Base-by-base conservation (phyloP, 2,329 filamentous ascomycete genomes). In the Aspergillus quadrilineatus region DNA sequence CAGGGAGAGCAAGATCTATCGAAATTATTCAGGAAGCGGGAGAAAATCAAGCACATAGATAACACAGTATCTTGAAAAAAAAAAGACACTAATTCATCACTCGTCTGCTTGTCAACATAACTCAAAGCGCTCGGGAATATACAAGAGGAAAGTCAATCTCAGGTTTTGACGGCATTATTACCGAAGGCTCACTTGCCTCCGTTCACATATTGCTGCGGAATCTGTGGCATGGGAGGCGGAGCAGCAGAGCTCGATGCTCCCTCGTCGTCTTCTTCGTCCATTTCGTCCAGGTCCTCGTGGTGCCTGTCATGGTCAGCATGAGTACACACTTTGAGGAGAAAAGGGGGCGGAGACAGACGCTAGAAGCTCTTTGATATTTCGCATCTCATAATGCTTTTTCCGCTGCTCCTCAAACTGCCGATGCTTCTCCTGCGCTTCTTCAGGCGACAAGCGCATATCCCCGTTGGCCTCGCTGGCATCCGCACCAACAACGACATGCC, bases 361-460 rank as follows among this genome's bases (percentile, higher is more conserved):
- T 63, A 99, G 83, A 52, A 97, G 77, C 68, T 87, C 85, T 68
- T 94, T 96, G 57, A 97, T 92, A 69, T 94, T 89, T 77, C 85
- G 91, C 94, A 99, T 99, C 81, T 99, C 94, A 76, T 99, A 99
- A 76, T 99, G 94, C 79, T 87, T 93, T 86, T 94, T 97, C 69
- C 94, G 85, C 80, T 91, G 82, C 77, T 90, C 82, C 78, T 97
- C 92, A 73, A 99, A 99, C 71, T 89, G 86, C 70, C 83, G 85
- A 75, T 99, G 94, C 80, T 97, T 97, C 79, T 94, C 91, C 60
- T 80, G 81, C 72, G 96, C 92, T 73, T 96, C 91, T 42, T 77
- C 73, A 4, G 76, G 86, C 79, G 70, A 85, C 83, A 75, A 84
- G 81, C 70, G 78, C 79, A 62, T 67, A 55, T 75, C 75, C 36